These are phyloP conservation scores for Phytomonas sp. DNA, from an alignment of 208 protist genomes.

Conservation along the genomic window DNA sequence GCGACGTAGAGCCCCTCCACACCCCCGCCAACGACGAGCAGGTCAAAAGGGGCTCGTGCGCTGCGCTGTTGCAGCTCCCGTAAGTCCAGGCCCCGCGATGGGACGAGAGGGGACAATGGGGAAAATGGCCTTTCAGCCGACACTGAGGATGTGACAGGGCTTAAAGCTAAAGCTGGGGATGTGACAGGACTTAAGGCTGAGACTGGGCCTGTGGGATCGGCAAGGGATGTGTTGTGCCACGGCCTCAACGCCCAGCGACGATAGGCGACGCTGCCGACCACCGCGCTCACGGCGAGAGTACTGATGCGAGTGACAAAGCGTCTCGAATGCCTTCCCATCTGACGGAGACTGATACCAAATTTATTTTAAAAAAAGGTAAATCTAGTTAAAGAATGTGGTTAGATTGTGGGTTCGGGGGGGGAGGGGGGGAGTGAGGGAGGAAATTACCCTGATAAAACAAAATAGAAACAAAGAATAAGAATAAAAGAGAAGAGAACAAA, in stretches of 20 bases:
- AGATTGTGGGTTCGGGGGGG: too few species aligned
- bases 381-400: too few species aligned
- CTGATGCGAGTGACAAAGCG: too few species aligned
- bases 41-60: conserved; percentile 34
- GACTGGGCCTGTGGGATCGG: background rate
- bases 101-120: background rate
- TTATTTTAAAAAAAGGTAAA: too few species aligned
- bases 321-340: too few species aligned
- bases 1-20: conserved; percentile 66
- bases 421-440: too few species aligned
- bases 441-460: too few species aligned
- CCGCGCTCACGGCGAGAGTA: too few species aligned
- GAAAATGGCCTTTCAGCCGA: background rate
- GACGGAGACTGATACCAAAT: too few species aligned
- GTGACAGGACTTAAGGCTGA: background rate
- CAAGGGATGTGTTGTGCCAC: background rate
- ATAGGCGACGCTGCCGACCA: too few species aligned
- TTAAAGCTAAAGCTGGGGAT: background rate
- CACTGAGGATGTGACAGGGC: background rate
- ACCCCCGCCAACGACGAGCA: conserved; percentile 71
- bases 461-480: too few species aligned
- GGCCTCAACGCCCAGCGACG: background rate
- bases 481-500: too few species aligned
- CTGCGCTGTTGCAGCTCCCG: conserved; percentile 16
- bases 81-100: conserved; percentile 19